These are phyloP conservation scores for Paxillus involutus DNA, from an alignment of 768 basidiomycete species.

Conservation along the genomic window DNA sequence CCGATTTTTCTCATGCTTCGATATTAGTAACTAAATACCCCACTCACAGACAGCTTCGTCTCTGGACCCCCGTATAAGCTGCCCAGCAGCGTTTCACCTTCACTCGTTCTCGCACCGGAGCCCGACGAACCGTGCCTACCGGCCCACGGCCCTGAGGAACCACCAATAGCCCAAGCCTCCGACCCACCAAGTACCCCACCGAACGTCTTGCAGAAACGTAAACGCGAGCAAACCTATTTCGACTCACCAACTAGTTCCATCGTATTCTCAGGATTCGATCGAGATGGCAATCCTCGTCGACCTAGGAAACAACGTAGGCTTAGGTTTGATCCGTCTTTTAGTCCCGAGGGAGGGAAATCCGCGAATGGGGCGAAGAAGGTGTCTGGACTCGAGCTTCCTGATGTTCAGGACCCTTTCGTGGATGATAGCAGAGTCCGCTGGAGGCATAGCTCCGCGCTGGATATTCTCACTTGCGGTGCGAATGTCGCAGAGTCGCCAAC, in stretches of 20 bases:
- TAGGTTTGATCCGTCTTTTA: slow-evolving; percentile 24
- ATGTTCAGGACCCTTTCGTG: background rate
- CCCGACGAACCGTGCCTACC: background rate
- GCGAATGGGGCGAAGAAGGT: background rate
- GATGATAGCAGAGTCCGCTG: background rate
- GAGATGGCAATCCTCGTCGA: slow-evolving; percentile 29
- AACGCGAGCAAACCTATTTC: slow-evolving; percentile 26
- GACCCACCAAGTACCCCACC: slow-evolving; percentile 28
- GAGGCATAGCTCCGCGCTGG: background rate
- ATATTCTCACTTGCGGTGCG: too few relatives aligned
- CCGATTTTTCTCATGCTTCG: too few relatives aligned
- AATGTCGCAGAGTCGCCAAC: background rate
- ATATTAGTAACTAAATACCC: background rate
- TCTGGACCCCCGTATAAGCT: slow-evolving; percentile 19
- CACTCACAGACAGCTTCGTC: slow-evolving; percentile 17
- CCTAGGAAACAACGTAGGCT: slow-evolving; percentile 29
- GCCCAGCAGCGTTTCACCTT: background rate
- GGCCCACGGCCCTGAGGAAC: background rate
- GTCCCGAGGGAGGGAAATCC: slow-evolving; percentile 10
- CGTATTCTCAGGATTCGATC: slow-evolving; percentile 29
- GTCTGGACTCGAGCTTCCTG: background rate
- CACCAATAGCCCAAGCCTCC: slow-evolving; percentile 1
- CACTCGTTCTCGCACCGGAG: background rate
- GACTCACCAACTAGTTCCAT: slow-evolving; percentile 27
- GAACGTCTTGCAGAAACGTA: slow-evolving; percentile 24